Conservation (phyloP, 768 basidiomycete species). For the Leccinum boreale region DNA sequence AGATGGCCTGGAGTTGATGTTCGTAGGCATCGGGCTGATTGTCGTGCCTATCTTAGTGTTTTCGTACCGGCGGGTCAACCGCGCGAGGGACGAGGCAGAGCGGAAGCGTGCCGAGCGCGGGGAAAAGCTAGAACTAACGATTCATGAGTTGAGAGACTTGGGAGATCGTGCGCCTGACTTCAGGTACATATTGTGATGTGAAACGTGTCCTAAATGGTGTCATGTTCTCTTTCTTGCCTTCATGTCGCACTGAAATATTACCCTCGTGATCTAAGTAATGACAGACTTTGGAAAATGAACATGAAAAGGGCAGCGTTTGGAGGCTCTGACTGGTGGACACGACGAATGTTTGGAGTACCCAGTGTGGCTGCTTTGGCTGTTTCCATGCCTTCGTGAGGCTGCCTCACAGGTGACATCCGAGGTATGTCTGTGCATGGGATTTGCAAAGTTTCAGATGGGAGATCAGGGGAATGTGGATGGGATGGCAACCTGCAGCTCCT, state of each 20-base stretch:
- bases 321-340: not conserved
- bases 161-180: not conserved
- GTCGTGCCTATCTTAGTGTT: not conserved
- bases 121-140: not conserved
- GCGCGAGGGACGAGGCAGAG: not conserved
- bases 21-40: not conserved
- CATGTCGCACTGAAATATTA: not conserved
- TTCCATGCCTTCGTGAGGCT: not conserved
- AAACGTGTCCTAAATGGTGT: not conserved
- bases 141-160: not conserved
- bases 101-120: not conserved
- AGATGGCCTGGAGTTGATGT: not conserved
- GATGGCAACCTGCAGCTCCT: not conserved
- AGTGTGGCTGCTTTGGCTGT: not conserved
- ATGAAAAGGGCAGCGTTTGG: not conserved
- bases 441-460: too few species aligned
- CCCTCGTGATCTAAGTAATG: not conserved
- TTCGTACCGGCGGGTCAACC: not conserved
- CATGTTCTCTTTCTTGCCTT: not conserved
- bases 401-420: not conserved
- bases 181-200: not conserved
- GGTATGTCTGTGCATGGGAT: too few species aligned
- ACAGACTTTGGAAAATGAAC: not conserved
- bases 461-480: too few species aligned
- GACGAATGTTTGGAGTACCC: not conserved